phyloP scores from a whole-genome alignment of 2,329 filamentous ascomycete species.

The Paracorniculantispora psalliotae region DNA sequence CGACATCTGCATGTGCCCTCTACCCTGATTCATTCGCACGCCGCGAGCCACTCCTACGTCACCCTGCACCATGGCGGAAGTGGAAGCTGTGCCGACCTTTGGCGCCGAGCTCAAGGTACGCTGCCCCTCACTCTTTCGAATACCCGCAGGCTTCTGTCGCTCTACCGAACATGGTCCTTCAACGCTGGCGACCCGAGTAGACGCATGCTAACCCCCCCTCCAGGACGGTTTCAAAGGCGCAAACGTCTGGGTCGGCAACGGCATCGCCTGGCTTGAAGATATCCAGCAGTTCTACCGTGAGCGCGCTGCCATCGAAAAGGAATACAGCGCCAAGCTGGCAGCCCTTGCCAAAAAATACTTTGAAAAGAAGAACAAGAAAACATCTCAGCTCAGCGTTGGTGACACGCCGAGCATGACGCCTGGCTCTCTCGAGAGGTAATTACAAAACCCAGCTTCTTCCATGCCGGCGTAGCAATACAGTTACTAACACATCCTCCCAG shows the following conservation, averaged over 20 bases:
- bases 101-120: constrained; percentile 87
- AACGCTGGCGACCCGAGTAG: constrained; percentile 14
- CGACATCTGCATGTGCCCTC: constrained; percentile 6
- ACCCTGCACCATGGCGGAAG: constrained; percentile 61
- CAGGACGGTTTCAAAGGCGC: constrained; percentile 96
- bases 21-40: neutral
- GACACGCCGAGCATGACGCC: constrained; percentile 91
- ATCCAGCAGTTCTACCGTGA: constrained; percentile 97
- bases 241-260: constrained; percentile 83
- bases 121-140: neutral
- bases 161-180: neutral
- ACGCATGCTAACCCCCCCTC: constrained; percentile 13
- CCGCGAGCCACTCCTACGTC: constrained; percentile 6
- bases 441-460: neutral
- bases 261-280: constrained; percentile 93
- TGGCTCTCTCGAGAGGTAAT: constrained; percentile 82
- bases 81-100: constrained; percentile 80
- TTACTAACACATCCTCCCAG: constrained; percentile 34
- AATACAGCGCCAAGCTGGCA: constrained; percentile 85
- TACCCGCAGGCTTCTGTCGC: neutral
- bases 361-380: constrained; percentile 92
- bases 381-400: constrained; percentile 81
- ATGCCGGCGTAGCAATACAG: neutral
- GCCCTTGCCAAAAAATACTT: constrained; percentile 92
- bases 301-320: constrained; percentile 89